Evolutionary conservation across 176 grass and related monocot species (phyloP), one percentile per base, ranked within the genome.

Genomic region (Aegilops bicornis): DNA sequence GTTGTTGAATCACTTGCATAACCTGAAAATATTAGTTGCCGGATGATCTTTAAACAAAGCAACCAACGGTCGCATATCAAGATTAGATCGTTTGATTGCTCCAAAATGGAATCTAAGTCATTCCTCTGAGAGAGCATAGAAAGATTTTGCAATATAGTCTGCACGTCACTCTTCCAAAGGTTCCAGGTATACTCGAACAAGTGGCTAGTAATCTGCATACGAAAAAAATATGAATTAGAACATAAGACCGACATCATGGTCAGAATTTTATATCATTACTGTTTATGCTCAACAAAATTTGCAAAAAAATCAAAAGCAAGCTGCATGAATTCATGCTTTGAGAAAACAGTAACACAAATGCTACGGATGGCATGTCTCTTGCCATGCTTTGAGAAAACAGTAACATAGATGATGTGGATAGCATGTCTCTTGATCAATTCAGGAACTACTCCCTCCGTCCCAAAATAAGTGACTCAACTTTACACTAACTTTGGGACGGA

Each of bases 131-230:
- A 94, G 47, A 98, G 84, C 86, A 95, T 85, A 82, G 93, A 95
- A 83, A 98, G 91, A 84, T 87, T 96, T 56, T 98, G 97, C 66
- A 98, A 89, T 89, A 96, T 94, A 82, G 86, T 90, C 83, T 94
- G 94, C 66, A 96, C 86, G 59, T 98, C 94, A 1, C 87, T 93
- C 87, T 96, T 98, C 97, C 97, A 98, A 47, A 96, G 91, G 84
- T 94, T 98, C 97, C 97, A 96, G 19, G 94, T 96, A 84, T 92
- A 96, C 72, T 98, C 97, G 88, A 94, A 98, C 82, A 98, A 91
- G 63, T 92, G 94, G 69, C 84, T 88, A 47, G 97, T 95, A 76
- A 99, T 99, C 97, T 99, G 85, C 75, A 83, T 69, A 72, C 20
- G 12, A 76, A 68, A 31, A 22, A 71, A 40, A 77, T 61, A 62